phyloP scores from a whole-genome alignment of 2,329 filamentous ascomycete genomes.

The Fusarium sp. region DNA sequence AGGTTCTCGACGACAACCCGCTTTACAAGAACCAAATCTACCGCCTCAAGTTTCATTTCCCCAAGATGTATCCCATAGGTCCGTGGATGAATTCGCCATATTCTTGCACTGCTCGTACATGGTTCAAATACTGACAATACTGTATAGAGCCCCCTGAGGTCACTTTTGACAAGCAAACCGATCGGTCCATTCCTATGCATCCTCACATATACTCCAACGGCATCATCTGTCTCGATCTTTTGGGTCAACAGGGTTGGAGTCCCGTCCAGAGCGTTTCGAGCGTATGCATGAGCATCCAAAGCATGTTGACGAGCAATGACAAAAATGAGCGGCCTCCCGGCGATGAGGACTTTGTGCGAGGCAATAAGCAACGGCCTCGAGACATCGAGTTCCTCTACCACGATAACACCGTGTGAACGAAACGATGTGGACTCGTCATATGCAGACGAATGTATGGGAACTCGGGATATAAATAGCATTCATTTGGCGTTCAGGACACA shows the following conservation, averaged over 20 bases:
- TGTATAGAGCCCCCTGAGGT: conserved; percentile 89
- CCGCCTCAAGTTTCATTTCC: conserved; percentile 88
- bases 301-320: conserved; percentile 95
- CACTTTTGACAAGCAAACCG: conserved; percentile 76
- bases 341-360: conserved; percentile 87
- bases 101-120: not conserved
- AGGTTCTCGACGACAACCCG: conserved; percentile 89
- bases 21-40: conserved; percentile 84
- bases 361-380: conserved; percentile 80
- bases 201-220: conserved; percentile 99
- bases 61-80: conserved; percentile 89
- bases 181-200: conserved; percentile 85
- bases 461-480: conserved; percentile 34
- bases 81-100: conserved; percentile 43
- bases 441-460: not conserved
- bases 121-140: conserved; percentile 9
- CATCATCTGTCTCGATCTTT: conserved; percentile 95
- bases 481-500: conserved; percentile 36
- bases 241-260: conserved; percentile 90
- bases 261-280: conserved; percentile 98
- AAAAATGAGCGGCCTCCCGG: conserved; percentile 91
- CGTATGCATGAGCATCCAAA: conserved; percentile 96
- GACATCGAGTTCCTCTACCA: conserved; percentile 97
- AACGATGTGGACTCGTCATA: not conserved
- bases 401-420: conserved; percentile 76